phyloP scores from a whole-genome alignment of 2,329 filamentous ascomycete species.

The Stemphylium vesicarium region DNA sequence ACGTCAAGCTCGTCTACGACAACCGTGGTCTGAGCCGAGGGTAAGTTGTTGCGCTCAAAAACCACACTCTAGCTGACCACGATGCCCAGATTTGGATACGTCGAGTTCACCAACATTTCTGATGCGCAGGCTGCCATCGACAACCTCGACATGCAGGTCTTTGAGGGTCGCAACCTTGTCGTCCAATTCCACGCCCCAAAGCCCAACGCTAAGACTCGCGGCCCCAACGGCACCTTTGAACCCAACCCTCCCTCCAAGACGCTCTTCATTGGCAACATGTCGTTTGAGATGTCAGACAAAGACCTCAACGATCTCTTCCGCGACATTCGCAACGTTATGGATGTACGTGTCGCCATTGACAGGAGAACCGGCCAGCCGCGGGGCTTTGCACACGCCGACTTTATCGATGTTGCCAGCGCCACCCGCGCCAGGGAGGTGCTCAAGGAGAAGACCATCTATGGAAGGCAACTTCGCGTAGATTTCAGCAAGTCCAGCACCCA shows the following conservation, averaged over 20 bases:
- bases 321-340: conserved; percentile 70
- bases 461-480: conserved; percentile 70
- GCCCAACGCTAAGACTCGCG: conserved; percentile 15
- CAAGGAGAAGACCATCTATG: conserved; percentile 65
- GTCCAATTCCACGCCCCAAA: conserved; percentile 63
- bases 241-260: conserved; percentile 64
- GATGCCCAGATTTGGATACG: conserved; percentile 66
- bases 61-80: conserved; percentile 14
- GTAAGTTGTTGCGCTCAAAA: conserved; percentile 51
- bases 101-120: conserved; percentile 63
- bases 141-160: conserved; percentile 64
- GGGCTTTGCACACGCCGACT: conserved; percentile 86
- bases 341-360: conserved; percentile 84
- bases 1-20: conserved; percentile 65
- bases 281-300: conserved; percentile 82
- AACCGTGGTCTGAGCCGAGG: conserved; percentile 71
- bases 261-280: conserved; percentile 84
- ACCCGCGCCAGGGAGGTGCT: conserved; percentile 64
- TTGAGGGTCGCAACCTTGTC: conserved; percentile 68
- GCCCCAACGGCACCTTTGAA: conserved; percentile 2
- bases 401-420: conserved; percentile 72
- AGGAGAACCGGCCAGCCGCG: conserved; percentile 78
- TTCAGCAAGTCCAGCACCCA: conserved; percentile 55
- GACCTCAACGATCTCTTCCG: conserved; percentile 82
- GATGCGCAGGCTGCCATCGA: conserved; percentile 63